Evolutionary conservation across 352 stramenopile genomes (phyloP), one percentile per base, ranked within the genome.

Genomic region (Phytopythium kandeliae): DNA sequence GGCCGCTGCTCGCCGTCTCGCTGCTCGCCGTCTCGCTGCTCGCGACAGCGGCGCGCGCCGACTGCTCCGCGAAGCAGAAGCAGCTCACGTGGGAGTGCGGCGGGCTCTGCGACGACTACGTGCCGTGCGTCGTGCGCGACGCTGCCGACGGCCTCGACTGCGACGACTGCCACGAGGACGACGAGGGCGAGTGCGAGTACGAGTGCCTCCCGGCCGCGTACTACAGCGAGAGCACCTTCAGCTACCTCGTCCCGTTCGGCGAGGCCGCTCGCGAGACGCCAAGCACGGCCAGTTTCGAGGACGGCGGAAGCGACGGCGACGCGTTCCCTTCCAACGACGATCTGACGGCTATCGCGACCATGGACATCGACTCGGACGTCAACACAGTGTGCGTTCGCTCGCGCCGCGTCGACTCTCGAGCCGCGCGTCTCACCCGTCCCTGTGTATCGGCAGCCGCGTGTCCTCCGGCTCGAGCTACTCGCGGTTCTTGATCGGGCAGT

Each of bases 71-170:
- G 21, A n/a, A 19, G 5, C 5, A 7, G 10, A n/a, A 30, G 40
- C 2, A 46, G 40, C 41, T 35, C 10, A 48, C 41, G 10, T 48
- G 41, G 41, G 41, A 35, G 12, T 48, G 41, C 24, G 41, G 41
- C 15, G 41, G 41, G 7, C 12, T 21, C 5, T 48, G 41, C 24
- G 41, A 35, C 24, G 41, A 34, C 0, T 5, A 13, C 17, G 0
- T 48, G 12, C 41, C 41, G 15, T 48, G 21, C 28, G 41, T 48
- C 22, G 41, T 31, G 41, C 21, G 7, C 21, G 17, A 48, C 22
- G 11, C 17, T 15, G 15, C 19, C 21, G 0, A 16, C 21, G 3
- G 19, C 22, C n/a, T 13, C 10, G 41, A 48, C 2, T 33, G 41
- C 13, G 10, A 10, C 0, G 24, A 21, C 1, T 33, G 41, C 13